These are phyloP conservation scores for Aureobasidium musti DNA, from an alignment of 2,329 filamentous ascomycete species.

Conservation along the genomic window DNA sequence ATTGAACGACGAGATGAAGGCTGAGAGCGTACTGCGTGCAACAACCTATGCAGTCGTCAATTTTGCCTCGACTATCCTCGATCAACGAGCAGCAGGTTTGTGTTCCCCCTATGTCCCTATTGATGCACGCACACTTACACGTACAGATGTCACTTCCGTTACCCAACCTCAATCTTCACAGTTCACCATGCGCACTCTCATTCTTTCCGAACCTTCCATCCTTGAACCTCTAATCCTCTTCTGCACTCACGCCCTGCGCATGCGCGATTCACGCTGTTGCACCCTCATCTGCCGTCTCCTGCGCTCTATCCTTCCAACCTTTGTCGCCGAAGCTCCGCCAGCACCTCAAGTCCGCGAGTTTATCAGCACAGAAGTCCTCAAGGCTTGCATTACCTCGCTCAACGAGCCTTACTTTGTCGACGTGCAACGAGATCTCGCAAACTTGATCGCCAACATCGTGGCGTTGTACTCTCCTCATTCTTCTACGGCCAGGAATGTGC, in stretches of 20 bases:
- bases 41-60: constrained; percentile 90
- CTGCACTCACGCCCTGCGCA: constrained; percentile 83
- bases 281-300: constrained; percentile 84
- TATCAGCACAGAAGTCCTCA: constrained; percentile 83
- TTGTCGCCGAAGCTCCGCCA: constrained; percentile 52
- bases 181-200: constrained; percentile 72
- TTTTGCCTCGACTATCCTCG: constrained; percentile 86
- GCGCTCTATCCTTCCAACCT: constrained; percentile 79
- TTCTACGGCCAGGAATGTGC: constrained; percentile 68
- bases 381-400: constrained; percentile 84
- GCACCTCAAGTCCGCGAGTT: constrained; percentile 78
- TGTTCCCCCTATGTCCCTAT: too few species aligned
- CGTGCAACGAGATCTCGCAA: constrained; percentile 86
- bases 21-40: constrained; percentile 90
- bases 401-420: constrained; percentile 98
- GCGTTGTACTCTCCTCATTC: constrained; percentile 71
- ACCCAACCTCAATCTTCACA: constrained; percentile 44
- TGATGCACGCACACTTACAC: not conserved
- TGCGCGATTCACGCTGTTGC: constrained; percentile 87
- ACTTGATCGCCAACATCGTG: constrained; percentile 82
- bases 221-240: constrained; percentile 89
- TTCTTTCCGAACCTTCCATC: constrained; percentile 73
- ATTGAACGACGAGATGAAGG: constrained; percentile 95
- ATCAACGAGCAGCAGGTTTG: constrained; percentile 44
- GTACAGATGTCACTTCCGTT: constrained; percentile 31